Percentiles rank a stretch among this genome's conserved stretches.
Evolutionary conservation across 2,329 filamentous ascomycete species (phyloP).

Genomic region (Escovopsis sp.): DNA sequence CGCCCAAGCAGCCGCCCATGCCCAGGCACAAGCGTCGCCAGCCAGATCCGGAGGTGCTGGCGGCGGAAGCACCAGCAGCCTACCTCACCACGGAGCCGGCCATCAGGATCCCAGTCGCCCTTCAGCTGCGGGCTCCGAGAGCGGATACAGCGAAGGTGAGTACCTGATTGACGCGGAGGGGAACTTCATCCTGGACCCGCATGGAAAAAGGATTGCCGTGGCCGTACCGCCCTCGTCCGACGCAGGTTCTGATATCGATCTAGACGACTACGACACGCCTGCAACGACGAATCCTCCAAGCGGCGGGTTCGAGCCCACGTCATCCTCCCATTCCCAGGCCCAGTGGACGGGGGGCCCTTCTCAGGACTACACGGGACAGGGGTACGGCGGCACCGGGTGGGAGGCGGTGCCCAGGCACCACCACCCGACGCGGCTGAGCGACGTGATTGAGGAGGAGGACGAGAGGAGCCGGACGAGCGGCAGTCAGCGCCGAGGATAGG

Average conservation of each 20-base stretch:
- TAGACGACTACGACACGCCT: slow-evolving; percentile 42
- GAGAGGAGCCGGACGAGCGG: slow-evolving; percentile 64
- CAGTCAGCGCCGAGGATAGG: slow-evolving; percentile 40
- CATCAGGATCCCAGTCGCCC: slow-evolving; percentile 11
- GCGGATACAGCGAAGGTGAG: slow-evolving; percentile 54
- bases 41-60: slow-evolving; percentile 14
- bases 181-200: slow-evolving; percentile 44
- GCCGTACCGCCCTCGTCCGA: slow-evolving; percentile 29
- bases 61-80: slow-evolving; percentile 11
- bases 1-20: slow-evolving; percentile 21
- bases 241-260: slow-evolving; percentile 34
- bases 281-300: slow-evolving; percentile 27
- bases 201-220: slow-evolving; percentile 44
- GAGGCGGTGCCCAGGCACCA: slow-evolving; percentile 66
- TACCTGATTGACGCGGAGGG: slow-evolving; percentile 50
- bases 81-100: slow-evolving; percentile 8
- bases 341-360: slow-evolving; percentile 30
- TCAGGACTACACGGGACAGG: slow-evolving; percentile 52
- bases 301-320: slow-evolving; percentile 16
- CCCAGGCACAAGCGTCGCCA: slow-evolving; percentile 22
- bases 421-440: slow-evolving; percentile 76
- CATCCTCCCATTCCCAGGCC: slow-evolving; percentile 14
- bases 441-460: slow-evolving; percentile 76
- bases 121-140: slow-evolving; percentile 33
- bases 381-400: slow-evolving; percentile 57